phyloP scores from a whole-genome alignment of 1,284 basidiomycete genomes.

The Rhodotorula sp. region DNA sequence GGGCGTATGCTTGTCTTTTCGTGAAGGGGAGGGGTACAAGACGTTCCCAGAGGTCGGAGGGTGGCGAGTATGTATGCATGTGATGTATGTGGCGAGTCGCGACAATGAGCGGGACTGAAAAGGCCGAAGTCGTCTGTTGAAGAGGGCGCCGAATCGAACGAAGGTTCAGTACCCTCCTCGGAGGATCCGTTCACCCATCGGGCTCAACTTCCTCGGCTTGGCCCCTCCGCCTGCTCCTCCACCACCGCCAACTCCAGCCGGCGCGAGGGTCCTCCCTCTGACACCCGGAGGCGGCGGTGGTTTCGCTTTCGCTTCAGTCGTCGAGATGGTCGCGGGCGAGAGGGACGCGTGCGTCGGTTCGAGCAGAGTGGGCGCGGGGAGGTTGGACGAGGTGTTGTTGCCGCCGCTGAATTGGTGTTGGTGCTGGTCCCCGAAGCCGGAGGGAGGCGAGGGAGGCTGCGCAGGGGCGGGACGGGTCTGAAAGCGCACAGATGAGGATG shows the following conservation, averaged over 20 bases:
- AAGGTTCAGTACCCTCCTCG: conserved; percentile 25
- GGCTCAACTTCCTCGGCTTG: conserved; percentile 29
- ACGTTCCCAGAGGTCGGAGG: too few species aligned
- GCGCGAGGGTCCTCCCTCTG: conserved; percentile 1
- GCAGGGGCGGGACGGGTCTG: conserved; percentile 1
- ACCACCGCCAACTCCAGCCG: background rate
- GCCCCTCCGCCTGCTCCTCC: background rate
- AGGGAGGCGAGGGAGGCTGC: conserved; percentile 17
- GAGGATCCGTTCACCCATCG: conserved; percentile 35
- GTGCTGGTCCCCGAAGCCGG: background rate
- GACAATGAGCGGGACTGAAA: background rate
- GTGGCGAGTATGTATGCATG: too few species aligned
- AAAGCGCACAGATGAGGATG: accelerated
- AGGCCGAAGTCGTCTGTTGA: background rate
- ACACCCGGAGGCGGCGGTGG: background rate
- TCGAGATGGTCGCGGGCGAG: conserved; percentile 5
- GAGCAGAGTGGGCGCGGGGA: conserved; percentile 11
- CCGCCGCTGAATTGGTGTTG: background rate
- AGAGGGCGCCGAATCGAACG: background rate
- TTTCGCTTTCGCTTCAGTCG: background rate
- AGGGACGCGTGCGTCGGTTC: conserved; percentile 7
- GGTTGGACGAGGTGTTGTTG: background rate
- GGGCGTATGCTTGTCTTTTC: too few species aligned
- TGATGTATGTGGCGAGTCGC: background rate
- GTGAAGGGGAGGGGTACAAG: too few species aligned